Base-by-base conservation (phyloP, 495 filamentous ascomycete genomes). In the Lepraria neglecta region DNA sequence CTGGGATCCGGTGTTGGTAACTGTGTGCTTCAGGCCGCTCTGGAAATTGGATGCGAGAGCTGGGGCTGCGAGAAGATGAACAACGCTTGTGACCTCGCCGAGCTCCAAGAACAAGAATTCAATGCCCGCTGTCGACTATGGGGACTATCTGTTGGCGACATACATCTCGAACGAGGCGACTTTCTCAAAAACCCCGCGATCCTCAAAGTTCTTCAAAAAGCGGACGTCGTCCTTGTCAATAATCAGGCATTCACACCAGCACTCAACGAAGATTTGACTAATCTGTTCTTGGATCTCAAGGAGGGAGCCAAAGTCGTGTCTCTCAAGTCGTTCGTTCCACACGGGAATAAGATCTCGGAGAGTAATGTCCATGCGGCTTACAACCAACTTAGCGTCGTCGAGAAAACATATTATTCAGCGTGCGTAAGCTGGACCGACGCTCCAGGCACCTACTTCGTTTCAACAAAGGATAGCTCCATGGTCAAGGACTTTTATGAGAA, bases 51-150 rank as follows among this genome's bases (percentile, higher is more conserved):
- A 15, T 95, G 89, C 70, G 89, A 96, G 71, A 92, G 88, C 73
- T 97, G 90, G 85, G 94, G 94, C 28, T 96, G 92, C 69, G 94
- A 98, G 73, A 88, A 92, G 80, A 92, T 95, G 89, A 80, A 86
- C 63, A 91, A 91, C 54, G 87, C 89, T 5, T 91, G 84, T 73
- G 86, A 87, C 61, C 79, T 98, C 33, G 92, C 91, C 11, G 86
- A 92, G 43, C 82, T 87, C 35, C 94, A 98, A 71, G 81, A 91
- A 67, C 80, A 85, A 54, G 94, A 98, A 68, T 96, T 98, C 70
- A 76, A 76, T 55, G 84, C 88, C 4, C 85, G 94, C 46, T 92
- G 91, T 66, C 84, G 84, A 17, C 84, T 96, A 15, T 98, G 94
- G 94, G 95, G 95, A 2, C 80, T 98, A 50, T 75, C 79, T 9